Conservation (phyloP, 805 yeast genomes). For the Wickerhamiella lipophila region DNA sequence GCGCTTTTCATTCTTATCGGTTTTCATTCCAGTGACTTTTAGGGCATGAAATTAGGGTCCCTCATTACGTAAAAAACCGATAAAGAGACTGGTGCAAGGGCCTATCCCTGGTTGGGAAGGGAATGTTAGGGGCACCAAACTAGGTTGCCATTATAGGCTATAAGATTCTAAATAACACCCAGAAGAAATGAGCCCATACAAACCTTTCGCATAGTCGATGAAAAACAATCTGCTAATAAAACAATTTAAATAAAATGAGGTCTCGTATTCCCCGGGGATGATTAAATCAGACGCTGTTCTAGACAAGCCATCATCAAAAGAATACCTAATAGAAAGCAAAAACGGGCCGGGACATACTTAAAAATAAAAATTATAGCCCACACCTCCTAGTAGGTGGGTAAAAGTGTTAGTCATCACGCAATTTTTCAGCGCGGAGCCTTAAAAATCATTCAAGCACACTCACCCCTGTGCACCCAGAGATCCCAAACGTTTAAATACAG, state of each 20-base stretch:
- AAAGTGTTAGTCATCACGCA: background rate
- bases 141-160: too few relatives aligned
- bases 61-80: background rate
- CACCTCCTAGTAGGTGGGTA: too few relatives aligned
- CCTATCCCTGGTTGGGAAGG: too few relatives aligned
- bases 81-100: too few relatives aligned
- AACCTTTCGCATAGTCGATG: too few relatives aligned
- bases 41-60: background rate
- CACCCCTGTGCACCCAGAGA: conserved; percentile 4
- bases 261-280: too few relatives aligned
- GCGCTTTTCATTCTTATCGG: background rate
- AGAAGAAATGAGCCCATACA: too few relatives aligned
- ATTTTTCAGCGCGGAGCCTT: conserved; percentile 4
- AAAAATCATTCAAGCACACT: conserved; percentile 9
- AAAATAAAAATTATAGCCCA: too few relatives aligned
- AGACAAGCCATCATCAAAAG: background rate
- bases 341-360: background rate
- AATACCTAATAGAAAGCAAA: background rate
- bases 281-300: background rate
- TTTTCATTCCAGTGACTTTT: background rate
- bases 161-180: too few relatives aligned
- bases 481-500: conserved; percentile 2
- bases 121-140: too few relatives aligned
- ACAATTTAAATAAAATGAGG: too few relatives aligned
- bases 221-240: too few relatives aligned